Evolutionary conservation across 192 early-diverging fungal species (phyloP), one percentile per base, ranked within the genome.

Genomic region (Phlyctochytrium arcticum): DNA sequence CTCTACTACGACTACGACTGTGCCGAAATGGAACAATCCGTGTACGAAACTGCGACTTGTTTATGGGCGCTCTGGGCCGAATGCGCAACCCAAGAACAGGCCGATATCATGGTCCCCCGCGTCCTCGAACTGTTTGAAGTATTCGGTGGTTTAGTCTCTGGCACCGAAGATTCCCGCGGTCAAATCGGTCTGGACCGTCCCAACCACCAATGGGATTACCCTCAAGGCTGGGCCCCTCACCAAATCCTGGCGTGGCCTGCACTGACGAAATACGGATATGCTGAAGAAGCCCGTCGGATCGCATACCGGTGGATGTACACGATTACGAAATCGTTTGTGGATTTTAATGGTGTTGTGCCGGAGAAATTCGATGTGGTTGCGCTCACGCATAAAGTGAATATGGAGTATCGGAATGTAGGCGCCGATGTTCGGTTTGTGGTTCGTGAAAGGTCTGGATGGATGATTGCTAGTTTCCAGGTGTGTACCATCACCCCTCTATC

Each of bases 401-500:
- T 98, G 9, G 96, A 99, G 76, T 98, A 98, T 58, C 94, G 95
- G 31, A 96, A 96, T 57, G 94, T 98, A 0, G 96, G 96, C 3
- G 73, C 83, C 0, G 95, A 97, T 67, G 96, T 98, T 78, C 90
- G 92, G 73, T 90, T 82, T 69, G 89, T 98, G 21, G 89, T 92
- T 0, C 83, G 91, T 5, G 96, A 98, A 78, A 94, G 96, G 12
- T 98, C 96, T 75, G 96, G 96, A 10, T 98, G 96, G 96, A 98
- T 98, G 96, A 98, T 96, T 62, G 90, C 94, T 6, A 78, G 75
- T 63, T 73, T 71, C 54, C 75, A 84, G 66, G 78, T 83, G 57
- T 15, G 57, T 36, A 30, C 39, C 60, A n/a, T n/a, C n/a, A n/a
- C 46, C 23, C 3, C 29, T 17, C 17, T 19, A 4, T 0, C 24